Base-by-base conservation (phyloP, 1,284 basidiomycete species). In the Moesziomyces aphidis region DNA sequence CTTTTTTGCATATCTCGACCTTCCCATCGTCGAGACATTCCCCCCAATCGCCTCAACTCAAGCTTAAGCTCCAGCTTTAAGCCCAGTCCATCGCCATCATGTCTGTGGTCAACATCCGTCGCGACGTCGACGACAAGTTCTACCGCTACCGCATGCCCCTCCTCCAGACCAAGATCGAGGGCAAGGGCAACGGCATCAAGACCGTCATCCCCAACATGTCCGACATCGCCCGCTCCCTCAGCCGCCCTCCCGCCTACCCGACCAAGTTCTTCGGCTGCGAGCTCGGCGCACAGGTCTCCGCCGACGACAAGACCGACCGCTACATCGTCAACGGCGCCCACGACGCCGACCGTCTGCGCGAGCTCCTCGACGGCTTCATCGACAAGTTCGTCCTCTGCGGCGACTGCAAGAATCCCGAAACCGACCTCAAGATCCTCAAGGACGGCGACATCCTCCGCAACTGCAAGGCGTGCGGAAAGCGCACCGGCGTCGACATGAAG, bases 221-320 rank as follows among this genome's bases (percentile, higher is more conserved):
- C 73, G 97, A 99, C 86, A 93, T 99, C 77, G 94, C 96, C 54
- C 92, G 94, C 64, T 94, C 97, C 45, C 90, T 99, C 81, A 94
- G 92, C 85, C 92, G 97, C 73, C 96, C 97, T 72, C 93, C 97
- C 34, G 90, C 94, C 55, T 96, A 98, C 85, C 93, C 96, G 57
- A 98, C 95, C 86, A 99, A 99, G 87, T 99, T 95, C 89, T 99
- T 99, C 81, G 97, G 97, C 46, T 96, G 92, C 85, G 97, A 99
- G 86, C 91, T 99, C 65, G 97, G 97, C 74, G 97, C 97, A 31
- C 96, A 99, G 87, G 97, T 95, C 48, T 91, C 95, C 26, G 92
- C 94, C 85, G 95, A 97, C 85, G 94, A 96, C 85, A 95, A 95
- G 87, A 93, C 92, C 83, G 97, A 99, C 81, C 90, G 95, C 47